A percentile compares a stretch with the other conserved stretches of the same genome.
phyloP scores from a whole-genome alignment of 257 asterid genomes.

The Capsicum baccatum region DNA sequence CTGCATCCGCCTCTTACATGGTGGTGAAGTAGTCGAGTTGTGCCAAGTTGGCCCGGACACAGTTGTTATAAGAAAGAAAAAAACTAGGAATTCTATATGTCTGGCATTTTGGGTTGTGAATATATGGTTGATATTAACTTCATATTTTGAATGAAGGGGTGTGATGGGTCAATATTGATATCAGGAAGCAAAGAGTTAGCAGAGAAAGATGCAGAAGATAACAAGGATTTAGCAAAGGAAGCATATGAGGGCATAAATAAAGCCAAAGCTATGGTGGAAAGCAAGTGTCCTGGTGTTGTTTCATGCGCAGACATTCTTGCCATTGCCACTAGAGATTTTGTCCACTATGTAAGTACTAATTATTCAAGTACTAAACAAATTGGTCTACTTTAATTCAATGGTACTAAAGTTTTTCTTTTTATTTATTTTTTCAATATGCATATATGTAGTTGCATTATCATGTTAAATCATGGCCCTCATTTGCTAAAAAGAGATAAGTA shows the following conservation, averaged over 20 bases:
- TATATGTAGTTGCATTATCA: background rate
- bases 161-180: conserved; percentile 81
- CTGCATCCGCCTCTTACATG: background rate
- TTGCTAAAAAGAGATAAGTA: background rate
- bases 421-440: too few species aligned
- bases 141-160: conserved; percentile 55
- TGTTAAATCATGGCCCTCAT: conserved; percentile 31
- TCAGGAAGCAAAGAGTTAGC: conserved; percentile 74
- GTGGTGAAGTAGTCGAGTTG: background rate
- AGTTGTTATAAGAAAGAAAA: background rate
- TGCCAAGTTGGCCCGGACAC: background rate
- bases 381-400: background rate
- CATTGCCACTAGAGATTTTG: conserved; percentile 88
- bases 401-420: background rate
- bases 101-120: background rate
- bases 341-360: conserved; percentile 68
- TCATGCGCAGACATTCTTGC: conserved; percentile 97
- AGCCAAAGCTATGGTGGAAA: conserved; percentile 79
- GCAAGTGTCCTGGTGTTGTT: conserved; percentile 88
- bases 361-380: background rate
- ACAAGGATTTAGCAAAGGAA: conserved; percentile 73
- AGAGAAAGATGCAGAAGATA: conserved; percentile 85
- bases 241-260: conserved; percentile 70
- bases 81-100: background rate
- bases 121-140: background rate